Evolutionary conservation across 441 rosid genomes (phyloP).

Genomic region (Euphorbia schlechtendalii): DNA sequence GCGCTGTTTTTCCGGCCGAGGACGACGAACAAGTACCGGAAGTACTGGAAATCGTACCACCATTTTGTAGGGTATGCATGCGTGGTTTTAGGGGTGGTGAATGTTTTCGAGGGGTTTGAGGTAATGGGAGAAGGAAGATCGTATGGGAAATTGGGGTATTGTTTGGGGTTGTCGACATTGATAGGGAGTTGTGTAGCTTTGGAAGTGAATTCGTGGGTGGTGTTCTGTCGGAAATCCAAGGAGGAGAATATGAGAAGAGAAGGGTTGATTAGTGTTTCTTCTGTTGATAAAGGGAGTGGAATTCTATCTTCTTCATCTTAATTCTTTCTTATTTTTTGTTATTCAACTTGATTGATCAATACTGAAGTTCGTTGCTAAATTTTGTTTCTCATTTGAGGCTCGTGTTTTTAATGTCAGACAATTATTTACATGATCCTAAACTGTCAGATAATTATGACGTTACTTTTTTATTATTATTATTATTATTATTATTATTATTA

Average conservation of each 20-base stretch:
- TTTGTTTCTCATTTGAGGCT: no score
- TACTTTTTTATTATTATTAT: no score
- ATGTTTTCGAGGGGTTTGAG: constrained; percentile 88
- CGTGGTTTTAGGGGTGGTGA: constrained; percentile 82
- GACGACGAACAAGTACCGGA: constrained; percentile 78
- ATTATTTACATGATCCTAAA: no score
- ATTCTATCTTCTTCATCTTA: no score
- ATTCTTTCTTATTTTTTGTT: no score
- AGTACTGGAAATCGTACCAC: constrained; percentile 94
- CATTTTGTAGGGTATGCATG: constrained; percentile 91
- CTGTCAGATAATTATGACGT: no score
- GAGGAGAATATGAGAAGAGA: constrained; percentile 88
- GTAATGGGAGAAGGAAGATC: constrained; percentile 76
- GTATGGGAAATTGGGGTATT: constrained; percentile 58
- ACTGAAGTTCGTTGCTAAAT: no score
- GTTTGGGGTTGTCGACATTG: constrained; percentile 65
- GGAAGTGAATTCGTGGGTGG: constrained; percentile 93
- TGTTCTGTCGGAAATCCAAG: constrained; percentile 84
- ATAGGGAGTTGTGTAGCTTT: constrained; percentile 70
- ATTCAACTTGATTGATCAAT: no score
- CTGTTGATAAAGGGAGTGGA: constrained; percentile 53
- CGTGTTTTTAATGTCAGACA: no score
- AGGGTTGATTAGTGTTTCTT: constrained; percentile 43
- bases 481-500: no score
- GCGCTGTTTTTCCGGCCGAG: constrained; percentile 79